Percentiles rank a stretch among this genome's conserved stretches.
These are phyloP conservation scores for Colletotrichum noveboracense DNA, from an alignment of 2,329 filamentous ascomycete genomes.

Conservation along the genomic window DNA sequence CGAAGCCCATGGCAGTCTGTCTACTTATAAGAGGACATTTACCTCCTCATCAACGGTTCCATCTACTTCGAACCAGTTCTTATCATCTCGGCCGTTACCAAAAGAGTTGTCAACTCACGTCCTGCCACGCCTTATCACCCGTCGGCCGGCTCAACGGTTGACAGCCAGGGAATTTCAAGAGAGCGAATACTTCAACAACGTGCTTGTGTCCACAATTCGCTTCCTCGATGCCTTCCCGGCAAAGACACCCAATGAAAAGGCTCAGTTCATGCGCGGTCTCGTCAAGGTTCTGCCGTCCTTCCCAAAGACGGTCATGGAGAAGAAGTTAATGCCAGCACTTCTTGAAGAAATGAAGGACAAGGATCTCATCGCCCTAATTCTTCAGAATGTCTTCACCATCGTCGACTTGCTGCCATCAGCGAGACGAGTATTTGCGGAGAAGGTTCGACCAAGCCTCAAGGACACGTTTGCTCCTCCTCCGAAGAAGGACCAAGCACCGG, in stretches of 20 bases:
- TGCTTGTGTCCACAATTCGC: constrained; percentile 93
- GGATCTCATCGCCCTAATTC: constrained; percentile 81
- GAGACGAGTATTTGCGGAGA: constrained; percentile 81
- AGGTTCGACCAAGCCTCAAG: constrained; percentile 82
- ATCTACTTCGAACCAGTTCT: constrained; percentile 81
- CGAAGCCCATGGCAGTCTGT: constrained; percentile 79
- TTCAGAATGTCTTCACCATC: constrained; percentile 94
- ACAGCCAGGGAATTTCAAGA: constrained; percentile 92
- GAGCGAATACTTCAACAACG: constrained; percentile 96
- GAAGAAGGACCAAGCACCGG: constrained; percentile 63
- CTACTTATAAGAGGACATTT: constrained; percentile 86
- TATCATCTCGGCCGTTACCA: constrained; percentile 80
- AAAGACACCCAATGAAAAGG: constrained; percentile 90
- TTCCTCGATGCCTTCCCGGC: constrained; percentile 91
- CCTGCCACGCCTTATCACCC: constrained; percentile 83
- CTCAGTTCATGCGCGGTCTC: constrained; percentile 88
- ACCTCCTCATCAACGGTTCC: constrained; percentile 80
- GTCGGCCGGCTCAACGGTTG: constrained; percentile 85
- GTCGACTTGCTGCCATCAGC: constrained; percentile 78
- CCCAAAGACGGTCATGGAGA: constrained; percentile 90
- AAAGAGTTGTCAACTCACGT: constrained; percentile 78
- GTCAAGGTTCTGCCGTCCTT: constrained; percentile 90
- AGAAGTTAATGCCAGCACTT: constrained; percentile 87
- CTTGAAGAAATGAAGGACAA: constrained; percentile 94
- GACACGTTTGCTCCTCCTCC: constrained; percentile 76